These are phyloP conservation scores for Phytophthora nicotianae DNA, from an alignment of 352 stramenopile genomes.

Conservation along the genomic window DNA sequence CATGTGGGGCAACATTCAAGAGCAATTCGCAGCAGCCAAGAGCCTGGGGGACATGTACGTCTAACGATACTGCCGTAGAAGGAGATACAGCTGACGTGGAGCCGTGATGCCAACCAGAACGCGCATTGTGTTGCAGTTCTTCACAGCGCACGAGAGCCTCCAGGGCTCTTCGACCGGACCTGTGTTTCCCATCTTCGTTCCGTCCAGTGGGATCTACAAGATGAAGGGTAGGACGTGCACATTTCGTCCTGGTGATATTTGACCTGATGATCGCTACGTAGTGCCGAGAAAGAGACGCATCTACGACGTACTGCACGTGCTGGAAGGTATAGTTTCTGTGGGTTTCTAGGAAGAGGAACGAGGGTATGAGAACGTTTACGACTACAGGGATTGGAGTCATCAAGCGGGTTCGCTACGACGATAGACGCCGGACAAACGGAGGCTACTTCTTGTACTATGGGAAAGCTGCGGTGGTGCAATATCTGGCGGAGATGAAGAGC, in stretches of 20 bases:
- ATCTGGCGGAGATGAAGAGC: constrained; percentile 41
- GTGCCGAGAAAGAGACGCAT: constrained; percentile 72
- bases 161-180: constrained; percentile 20
- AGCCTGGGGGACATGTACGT: constrained; percentile 61
- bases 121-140: constrained; percentile 58
- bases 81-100: constrained; percentile 3
- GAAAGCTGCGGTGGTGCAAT: constrained; percentile 42
- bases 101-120: constrained; percentile 38
- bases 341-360: neutral
- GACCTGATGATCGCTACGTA: constrained; percentile 29
- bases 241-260: constrained; percentile 8
- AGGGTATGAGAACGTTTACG: constrained; percentile 7
- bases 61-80: neutral
- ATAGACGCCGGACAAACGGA: constrained; percentile 35
- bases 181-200: constrained; percentile 53
- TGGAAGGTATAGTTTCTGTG: constrained; percentile 61
- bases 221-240: constrained; percentile 55
- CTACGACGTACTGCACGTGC: constrained; percentile 79
- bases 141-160: constrained; percentile 60
- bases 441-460: constrained; percentile 71
- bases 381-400: constrained; percentile 63
- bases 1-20: constrained; percentile 43
- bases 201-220: constrained; percentile 65
- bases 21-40: constrained; percentile 44
- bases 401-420: constrained; percentile 51